phyloP scores from a whole-genome alignment of 306 rosid species.

The Canavalia ensiformis region DNA sequence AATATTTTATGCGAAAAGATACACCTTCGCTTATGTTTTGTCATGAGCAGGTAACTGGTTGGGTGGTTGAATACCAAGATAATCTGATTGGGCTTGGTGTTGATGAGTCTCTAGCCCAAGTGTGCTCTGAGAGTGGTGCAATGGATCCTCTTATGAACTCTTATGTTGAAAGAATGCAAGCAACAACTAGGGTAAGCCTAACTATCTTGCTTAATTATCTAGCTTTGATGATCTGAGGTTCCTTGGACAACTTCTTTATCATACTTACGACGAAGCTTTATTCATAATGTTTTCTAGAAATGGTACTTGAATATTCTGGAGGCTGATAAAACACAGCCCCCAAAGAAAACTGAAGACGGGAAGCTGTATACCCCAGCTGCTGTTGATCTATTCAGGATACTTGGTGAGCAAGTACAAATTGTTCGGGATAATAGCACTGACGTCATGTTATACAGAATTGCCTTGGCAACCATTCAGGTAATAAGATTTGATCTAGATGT shows the following conservation, averaged over 20 bases:
- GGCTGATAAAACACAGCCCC: conserved; percentile 95
- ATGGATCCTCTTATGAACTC: conserved; percentile 99
- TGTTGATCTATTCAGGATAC: conserved; percentile 96
- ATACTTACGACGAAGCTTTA: conserved; percentile 34
- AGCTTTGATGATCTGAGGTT: conserved; percentile 43
- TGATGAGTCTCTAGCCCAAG: conserved; percentile 95
- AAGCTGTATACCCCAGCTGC: conserved; percentile 98
- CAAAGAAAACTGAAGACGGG: conserved; percentile 97
- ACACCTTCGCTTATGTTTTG: background rate
- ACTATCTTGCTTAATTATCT: conserved; percentile 31
- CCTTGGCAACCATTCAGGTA: conserved; percentile 97
- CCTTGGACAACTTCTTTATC: conserved; percentile 35
- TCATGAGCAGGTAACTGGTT: conserved; percentile 84
- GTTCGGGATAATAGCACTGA: conserved; percentile 99
- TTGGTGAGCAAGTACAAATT: conserved; percentile 97
- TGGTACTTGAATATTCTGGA: conserved; percentile 99
- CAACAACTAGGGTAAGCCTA: conserved; percentile 84
- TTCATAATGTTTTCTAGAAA: conserved; percentile 67
- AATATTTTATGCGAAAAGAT: conserved; percentile 17
- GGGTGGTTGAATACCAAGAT: conserved; percentile 99
- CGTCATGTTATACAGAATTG: conserved; percentile 93
- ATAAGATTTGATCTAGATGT: conserved; percentile 32
- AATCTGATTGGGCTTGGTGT: conserved; percentile 92
- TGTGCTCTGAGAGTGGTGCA: conserved; percentile 98
- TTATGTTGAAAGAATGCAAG: conserved; percentile 98